These are phyloP conservation scores for Alnus rubra DNA, from an alignment of 306 rosid species.

Conservation along the genomic window DNA sequence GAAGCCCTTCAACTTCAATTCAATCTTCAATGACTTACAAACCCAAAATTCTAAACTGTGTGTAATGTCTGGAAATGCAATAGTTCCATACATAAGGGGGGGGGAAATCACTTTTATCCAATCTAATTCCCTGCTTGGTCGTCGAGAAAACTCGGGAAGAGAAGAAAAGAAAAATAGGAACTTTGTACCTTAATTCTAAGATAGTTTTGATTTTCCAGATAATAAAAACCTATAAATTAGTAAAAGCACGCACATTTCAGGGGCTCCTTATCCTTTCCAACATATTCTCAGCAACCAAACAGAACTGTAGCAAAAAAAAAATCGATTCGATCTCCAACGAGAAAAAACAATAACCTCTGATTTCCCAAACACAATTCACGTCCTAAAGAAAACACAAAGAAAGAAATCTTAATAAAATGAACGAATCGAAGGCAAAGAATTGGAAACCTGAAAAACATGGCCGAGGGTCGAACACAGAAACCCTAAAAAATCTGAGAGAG, in stretches of 20 bases:
- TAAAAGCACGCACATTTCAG: not conserved
- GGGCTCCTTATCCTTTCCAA: not conserved
- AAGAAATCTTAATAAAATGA: not conserved
- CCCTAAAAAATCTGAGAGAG: conserved; percentile 39
- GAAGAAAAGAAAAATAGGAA: not conserved
- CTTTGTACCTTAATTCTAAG: not conserved
- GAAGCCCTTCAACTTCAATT: not conserved
- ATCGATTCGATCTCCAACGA: not conserved
- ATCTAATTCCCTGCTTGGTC: not conserved
- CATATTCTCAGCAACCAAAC: conserved; percentile 8
- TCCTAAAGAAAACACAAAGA: not conserved
- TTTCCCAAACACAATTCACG: not conserved
- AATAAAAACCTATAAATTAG: not conserved
- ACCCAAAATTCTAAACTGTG: not conserved
- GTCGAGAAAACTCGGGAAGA: not conserved
- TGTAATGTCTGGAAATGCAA: not conserved
- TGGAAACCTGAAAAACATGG: conserved; percentile 31
- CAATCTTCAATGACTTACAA: not conserved
- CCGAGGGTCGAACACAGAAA: conserved; percentile 32
- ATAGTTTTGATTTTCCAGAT: not conserved
- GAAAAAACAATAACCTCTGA: not conserved
- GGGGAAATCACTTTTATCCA: not conserved
- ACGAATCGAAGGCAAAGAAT: not conserved
- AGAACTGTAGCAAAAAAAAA: not conserved
- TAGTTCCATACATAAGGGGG: not conserved